phyloP scores from a whole-genome alignment of 1,139 yeast species.

The Candida tetrigidarum region DNA sequence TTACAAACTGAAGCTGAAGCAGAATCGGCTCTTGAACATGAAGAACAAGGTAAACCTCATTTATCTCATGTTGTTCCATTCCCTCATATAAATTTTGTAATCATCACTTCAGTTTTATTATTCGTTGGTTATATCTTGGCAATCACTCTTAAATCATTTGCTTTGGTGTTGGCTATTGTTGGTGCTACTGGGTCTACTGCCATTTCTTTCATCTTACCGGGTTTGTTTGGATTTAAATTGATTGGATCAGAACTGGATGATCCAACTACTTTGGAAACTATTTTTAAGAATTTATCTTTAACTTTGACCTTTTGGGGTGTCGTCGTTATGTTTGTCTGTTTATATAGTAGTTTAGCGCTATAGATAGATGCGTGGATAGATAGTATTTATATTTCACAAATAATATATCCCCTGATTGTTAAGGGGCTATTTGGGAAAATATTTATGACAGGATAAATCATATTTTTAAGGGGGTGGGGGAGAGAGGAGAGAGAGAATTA shows the following conservation, averaged over 20 bases:
- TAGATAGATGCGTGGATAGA: conserved; percentile 14
- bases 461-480: too few relatives aligned
- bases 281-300: conserved; percentile 33
- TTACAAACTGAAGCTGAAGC: conserved; percentile 8
- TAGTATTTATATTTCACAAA: too few relatives aligned
- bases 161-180: conserved; percentile 57
- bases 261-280: conserved; percentile 25
- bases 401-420: too few relatives aligned
- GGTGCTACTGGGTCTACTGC: conserved; percentile 69
- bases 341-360: conserved; percentile 39
- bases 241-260: conserved; percentile 37
- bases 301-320: conserved; percentile 47
- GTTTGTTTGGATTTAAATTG: conserved; percentile 58
- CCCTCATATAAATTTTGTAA: conserved; percentile 48
- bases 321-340: conserved; percentile 44
- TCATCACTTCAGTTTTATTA: conserved; percentile 51
- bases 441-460: too few relatives aligned
- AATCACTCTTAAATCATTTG: conserved; percentile 52
- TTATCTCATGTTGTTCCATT: conserved; percentile 49
- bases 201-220: conserved; percentile 62
- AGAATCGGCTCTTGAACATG: conserved; percentile 12
- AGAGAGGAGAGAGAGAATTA: too few relatives aligned
- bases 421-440: too few relatives aligned
- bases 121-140: conserved; percentile 49
- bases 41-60: conserved; percentile 18